These are phyloP conservation scores for Cryptosporidium ryanae DNA, from an alignment of 169 alveolate species.

Conservation along the genomic window DNA sequence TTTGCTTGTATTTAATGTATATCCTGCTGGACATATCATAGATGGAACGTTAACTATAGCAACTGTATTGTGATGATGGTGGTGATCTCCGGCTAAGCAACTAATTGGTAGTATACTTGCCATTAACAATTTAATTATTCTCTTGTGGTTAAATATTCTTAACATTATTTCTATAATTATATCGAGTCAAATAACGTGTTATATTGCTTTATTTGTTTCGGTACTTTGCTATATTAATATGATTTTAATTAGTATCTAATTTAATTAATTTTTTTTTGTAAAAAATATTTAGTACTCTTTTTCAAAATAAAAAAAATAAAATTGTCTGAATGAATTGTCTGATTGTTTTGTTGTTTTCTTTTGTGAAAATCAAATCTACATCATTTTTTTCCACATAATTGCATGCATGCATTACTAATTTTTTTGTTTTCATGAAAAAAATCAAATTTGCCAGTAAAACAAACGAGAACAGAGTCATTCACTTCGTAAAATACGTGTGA, in stretches of 20 bases:
- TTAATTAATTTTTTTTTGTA: too few relatives aligned
- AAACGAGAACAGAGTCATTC: background rate
- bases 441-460: background rate
- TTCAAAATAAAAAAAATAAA: background rate
- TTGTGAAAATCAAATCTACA: slow-evolving; percentile 1
- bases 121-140: background rate
- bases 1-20: slow-evolving; percentile 31
- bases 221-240: background rate
- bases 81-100: slow-evolving; percentile 38
- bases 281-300: background rate
- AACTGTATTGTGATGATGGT: slow-evolving; percentile 42
- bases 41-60: slow-evolving; percentile 59
- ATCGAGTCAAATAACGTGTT: too few relatives aligned
- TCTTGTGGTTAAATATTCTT: slow-evolving; percentile 9
- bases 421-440: slow-evolving; percentile 8
- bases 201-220: background rate
- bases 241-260: background rate
- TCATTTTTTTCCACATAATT: slow-evolving; percentile 35
- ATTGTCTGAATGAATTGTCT: background rate
- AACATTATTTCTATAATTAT: too few relatives aligned
- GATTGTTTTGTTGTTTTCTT: background rate
- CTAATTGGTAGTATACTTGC: slow-evolving; percentile 32
- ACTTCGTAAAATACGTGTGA: too few relatives aligned
- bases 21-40: slow-evolving; percentile 55
- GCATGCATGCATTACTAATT: slow-evolving; percentile 63